Evolutionary conservation across 2,329 filamentous ascomycete genomes (phyloP).

Genomic region (Cercospora nicotianae): DNA sequence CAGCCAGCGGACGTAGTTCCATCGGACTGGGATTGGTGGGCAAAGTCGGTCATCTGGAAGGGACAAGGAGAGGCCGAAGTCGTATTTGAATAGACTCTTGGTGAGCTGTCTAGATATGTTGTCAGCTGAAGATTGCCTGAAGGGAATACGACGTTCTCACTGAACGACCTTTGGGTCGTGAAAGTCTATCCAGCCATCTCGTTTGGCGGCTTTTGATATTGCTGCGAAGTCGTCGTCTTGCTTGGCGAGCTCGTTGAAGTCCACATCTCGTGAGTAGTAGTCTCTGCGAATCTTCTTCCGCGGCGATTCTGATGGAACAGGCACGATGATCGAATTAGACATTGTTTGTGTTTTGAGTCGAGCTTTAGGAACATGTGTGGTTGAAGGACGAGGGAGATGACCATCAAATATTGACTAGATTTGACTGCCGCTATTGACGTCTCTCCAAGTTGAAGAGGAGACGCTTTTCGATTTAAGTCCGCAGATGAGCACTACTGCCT

Average conservation of each 20-base stretch:
- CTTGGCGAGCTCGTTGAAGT: conserved; percentile 62
- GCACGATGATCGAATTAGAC: not conserved
- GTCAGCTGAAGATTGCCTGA: conserved; percentile 47
- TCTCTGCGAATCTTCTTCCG: conserved; percentile 8
- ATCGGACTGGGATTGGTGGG: conserved; percentile 68
- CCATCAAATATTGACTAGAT: not conserved
- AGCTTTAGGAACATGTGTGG: not conserved
- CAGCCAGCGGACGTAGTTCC: conserved; percentile 90
- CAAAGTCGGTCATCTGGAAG: conserved; percentile 79
- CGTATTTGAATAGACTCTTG: conserved; percentile 69
- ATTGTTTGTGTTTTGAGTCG: not conserved
- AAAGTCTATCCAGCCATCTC: conserved; percentile 70
- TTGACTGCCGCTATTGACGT: not conserved
- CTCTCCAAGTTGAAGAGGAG: not conserved
- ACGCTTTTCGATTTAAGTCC: too few species aligned
- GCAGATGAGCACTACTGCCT: too few species aligned
- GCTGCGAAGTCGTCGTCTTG: conserved; percentile 61
- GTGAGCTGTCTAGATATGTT: conserved; percentile 59
- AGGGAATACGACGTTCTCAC: conserved; percentile 55
- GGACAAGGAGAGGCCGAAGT: conserved; percentile 71
- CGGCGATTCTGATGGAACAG: not conserved
- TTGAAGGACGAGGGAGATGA: not conserved
- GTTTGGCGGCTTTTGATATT: conserved; percentile 43
- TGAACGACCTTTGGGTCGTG: conserved; percentile 72
- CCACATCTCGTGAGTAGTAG: conserved; percentile 58